phyloP scores from a whole-genome alignment of 129 eudicot species.

The Rutidosis leptorrhynchoides region DNA sequence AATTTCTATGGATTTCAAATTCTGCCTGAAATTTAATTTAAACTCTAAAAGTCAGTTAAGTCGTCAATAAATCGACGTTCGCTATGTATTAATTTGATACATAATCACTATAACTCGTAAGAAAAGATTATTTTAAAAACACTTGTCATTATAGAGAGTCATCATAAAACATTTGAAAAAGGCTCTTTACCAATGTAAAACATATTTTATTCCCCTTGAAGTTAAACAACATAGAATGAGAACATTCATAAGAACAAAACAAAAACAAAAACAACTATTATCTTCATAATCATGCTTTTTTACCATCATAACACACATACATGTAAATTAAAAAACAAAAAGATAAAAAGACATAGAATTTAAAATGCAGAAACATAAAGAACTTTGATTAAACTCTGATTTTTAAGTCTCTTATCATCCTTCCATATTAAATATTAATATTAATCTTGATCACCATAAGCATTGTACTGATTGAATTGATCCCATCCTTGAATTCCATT shows the following conservation, averaged over 20 bases:
- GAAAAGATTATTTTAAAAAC: neutral
- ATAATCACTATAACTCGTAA: too few species aligned
- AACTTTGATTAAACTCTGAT: neutral
- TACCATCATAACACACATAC: neutral
- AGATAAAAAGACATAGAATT: neutral
- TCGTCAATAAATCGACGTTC: too few species aligned
- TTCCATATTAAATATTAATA: too few species aligned
- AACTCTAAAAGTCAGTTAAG: too few species aligned
- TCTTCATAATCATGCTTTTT: slow-evolving; percentile 4
- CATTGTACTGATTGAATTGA: slow-evolving; percentile 40
- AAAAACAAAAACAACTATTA: slow-evolving; percentile 5
- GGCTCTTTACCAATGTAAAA: neutral
- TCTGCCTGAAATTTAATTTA: too few species aligned
- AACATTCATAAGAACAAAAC: slow-evolving; percentile 4
- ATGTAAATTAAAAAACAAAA: neutral
- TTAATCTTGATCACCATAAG: slow-evolving; percentile 12
- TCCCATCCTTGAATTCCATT: slow-evolving; percentile 52
- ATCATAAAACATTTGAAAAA: neutral
- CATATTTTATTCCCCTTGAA: neutral
- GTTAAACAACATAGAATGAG: slow-evolving; percentile 6
- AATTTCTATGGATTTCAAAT: too few species aligned
- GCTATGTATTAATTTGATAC: too few species aligned
- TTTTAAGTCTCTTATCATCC: slow-evolving; percentile 11
- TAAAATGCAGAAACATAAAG: slow-evolving; percentile 9
- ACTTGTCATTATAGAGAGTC: neutral